Base-by-base conservation (phyloP, 805 yeast species). In the Candida xyloterini region DNA sequence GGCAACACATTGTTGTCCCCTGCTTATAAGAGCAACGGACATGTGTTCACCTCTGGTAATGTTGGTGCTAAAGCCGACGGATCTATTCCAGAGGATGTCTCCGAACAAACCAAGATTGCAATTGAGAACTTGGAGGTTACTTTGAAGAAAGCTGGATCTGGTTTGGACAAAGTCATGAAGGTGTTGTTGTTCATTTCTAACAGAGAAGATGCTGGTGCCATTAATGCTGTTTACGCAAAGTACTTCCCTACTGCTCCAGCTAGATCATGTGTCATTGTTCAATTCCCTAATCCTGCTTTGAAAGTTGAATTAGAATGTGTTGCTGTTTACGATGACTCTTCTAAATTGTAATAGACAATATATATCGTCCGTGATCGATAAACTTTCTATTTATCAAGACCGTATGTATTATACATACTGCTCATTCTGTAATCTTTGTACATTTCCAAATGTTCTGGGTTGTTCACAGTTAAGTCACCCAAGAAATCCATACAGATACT, bases 251-350 rank as follows among this genome's bases (percentile, higher is more conserved):
- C 64, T 31, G 63, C 65, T 46, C 82, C 82, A 14, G 77, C 78
- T 7, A 68, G 82, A 63, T 67, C 74, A 33, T 73, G 78, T 53
- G 63, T 76, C 26, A 63, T 73, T 37, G 79, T 71, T 24, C 68
- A 62, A 7, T 76, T 76, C 61, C 77, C 78, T 52, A 69, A 74
- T 53, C 65, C 71, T 9, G 51, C 60, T n/a, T 46, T 76, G 38
- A 67, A 72, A 48, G 73, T 77, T 33, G 82, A 77, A 52, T 52
- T 76, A 39, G 81, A 76, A 51, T 68, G 71, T 35, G 60, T 75
- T 52, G 63, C 63, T 13, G 42, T 36, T 20, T 36, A 40, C 34
- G 40, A 29, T 16, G 28, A 21, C 33, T 8, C 25, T 21, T 31
- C 41, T 14, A 43, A 35, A 32, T 16, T 42, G 27, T 33, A 63